Evolutionary conservation across 805 yeast species (phyloP).

Genomic region (Yamadazyma akitaensis): DNA sequence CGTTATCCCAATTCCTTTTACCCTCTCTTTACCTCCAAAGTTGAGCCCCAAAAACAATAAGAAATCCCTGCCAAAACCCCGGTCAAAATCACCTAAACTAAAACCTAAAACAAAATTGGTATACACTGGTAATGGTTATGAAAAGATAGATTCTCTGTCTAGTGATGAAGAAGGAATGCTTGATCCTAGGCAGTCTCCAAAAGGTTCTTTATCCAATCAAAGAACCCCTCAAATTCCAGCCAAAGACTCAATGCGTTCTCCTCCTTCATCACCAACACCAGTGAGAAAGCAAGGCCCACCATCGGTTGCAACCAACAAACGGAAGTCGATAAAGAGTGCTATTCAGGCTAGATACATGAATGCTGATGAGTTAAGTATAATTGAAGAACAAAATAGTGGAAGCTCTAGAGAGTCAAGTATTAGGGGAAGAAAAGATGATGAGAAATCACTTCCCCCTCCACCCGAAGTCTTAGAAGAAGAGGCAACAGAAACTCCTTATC

Average conservation of each 20-base stretch:
- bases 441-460: constrained; percentile 7
- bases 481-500: neutral
- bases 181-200: constrained; percentile 1
- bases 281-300: constrained; percentile 22
- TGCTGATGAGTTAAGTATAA: constrained; percentile 39
- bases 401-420: constrained; percentile 32
- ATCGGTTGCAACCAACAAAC: constrained; percentile 21
- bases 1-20: constrained; percentile 43
- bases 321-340: constrained; percentile 24
- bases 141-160: constrained; percentile 28
- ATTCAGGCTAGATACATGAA: constrained; percentile 19
- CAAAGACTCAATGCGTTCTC: neutral
- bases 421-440: constrained; percentile 10
- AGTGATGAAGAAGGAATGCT: constrained; percentile 17
- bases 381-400: constrained; percentile 33
- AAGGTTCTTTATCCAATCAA: neutral
- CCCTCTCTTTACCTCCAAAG: constrained; percentile 40
- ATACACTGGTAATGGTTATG: constrained; percentile 36
- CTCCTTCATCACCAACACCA: constrained; percentile 9
- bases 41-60: constrained; percentile 27
- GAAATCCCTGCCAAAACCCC: constrained; percentile 7
- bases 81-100: constrained; percentile 10
- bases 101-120: constrained; percentile 12
- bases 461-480: constrained; percentile 2
- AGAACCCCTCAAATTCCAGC: neutral